phyloP scores from a whole-genome alignment of 1,139 yeast genomes.

The Arxiozyma slooffiae region DNA sequence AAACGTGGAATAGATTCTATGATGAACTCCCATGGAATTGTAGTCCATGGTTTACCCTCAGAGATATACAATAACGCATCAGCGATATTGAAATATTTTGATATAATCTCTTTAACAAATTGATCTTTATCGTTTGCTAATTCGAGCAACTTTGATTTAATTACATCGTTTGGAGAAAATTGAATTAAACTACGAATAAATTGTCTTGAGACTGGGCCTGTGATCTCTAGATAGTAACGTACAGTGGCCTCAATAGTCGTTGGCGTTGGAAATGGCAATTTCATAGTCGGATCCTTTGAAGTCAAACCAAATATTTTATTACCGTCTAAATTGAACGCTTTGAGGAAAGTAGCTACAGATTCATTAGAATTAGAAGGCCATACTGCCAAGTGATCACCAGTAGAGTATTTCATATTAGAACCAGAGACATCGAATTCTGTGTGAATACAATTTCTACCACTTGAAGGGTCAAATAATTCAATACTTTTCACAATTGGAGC shows the following conservation, averaged over 20 bases:
- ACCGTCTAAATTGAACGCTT: conserved; percentile 50
- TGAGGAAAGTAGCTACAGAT: conserved; percentile 53
- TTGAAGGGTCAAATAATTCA: conserved; percentile 58
- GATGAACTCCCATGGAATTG: conserved; percentile 75
- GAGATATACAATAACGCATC: conserved; percentile 62
- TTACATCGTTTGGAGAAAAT: conserved; percentile 59
- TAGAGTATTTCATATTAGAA: conserved; percentile 71
- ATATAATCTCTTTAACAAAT: conserved; percentile 56
- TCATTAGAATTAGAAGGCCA: conserved; percentile 86
- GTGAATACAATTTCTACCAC: conserved; percentile 69
- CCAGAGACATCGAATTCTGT: conserved; percentile 74
- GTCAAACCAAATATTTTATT: conserved; percentile 57
- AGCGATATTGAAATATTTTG: conserved; percentile 59
- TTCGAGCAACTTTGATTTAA: conserved; percentile 42
- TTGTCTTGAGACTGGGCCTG: conserved; percentile 92
- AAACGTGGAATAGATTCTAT: conserved; percentile 72
- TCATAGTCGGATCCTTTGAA: conserved; percentile 63
- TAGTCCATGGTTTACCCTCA: conserved; percentile 39
- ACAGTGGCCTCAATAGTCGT: conserved; percentile 79
- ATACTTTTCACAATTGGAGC: conserved; percentile 53
- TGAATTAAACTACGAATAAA: conserved; percentile 62
- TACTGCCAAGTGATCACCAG: conserved; percentile 92
- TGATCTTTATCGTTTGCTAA: conserved; percentile 59
- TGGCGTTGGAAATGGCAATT: conserved; percentile 80
- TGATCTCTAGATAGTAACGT: conserved; percentile 80